These are phyloP conservation scores for Magnolia kwangsiensis DNA, from an alignment of 164 flowering plant species.

Conservation along the genomic window DNA sequence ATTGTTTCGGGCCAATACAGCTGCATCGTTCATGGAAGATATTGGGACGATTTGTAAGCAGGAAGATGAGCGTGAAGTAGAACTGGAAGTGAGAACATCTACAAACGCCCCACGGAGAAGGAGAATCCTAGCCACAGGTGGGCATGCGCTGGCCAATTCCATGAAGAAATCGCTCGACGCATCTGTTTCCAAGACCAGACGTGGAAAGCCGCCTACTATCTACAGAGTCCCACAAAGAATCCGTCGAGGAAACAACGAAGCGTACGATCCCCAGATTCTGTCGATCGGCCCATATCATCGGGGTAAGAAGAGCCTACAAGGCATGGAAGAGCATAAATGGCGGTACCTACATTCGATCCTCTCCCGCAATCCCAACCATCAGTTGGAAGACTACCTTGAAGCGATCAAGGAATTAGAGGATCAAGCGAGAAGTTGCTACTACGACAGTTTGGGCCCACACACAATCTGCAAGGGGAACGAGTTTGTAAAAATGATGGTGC, in stretches of 20 bases:
- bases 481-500: slow-evolving; percentile 12
- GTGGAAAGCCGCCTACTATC: slow-evolving; percentile 15
- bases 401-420: neutral
- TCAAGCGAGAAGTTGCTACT: neutral
- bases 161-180: too few species aligned
- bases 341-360: neutral
- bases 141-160: too few species aligned
- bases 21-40: too few species aligned
- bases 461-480: neutral
- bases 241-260: slow-evolving; percentile 32
- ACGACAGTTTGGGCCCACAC: neutral
- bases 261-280: slow-evolving; percentile 18
- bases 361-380: neutral
- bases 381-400: neutral
- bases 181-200: too few species aligned
- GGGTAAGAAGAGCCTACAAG: neutral
- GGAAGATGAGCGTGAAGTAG: too few species aligned
- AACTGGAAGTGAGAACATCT: too few species aligned
- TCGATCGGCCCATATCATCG: slow-evolving; percentile 24
- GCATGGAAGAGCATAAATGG: slow-evolving; percentile 19
- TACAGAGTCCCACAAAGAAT: slow-evolving; percentile 41
- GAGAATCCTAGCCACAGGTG: too few species aligned
- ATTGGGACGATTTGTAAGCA: too few species aligned
- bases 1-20: too few species aligned
- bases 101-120: too few species aligned